phyloP scores from a whole-genome alignment of 2,329 filamentous ascomycete species.

The Monosporascus sp. region DNA sequence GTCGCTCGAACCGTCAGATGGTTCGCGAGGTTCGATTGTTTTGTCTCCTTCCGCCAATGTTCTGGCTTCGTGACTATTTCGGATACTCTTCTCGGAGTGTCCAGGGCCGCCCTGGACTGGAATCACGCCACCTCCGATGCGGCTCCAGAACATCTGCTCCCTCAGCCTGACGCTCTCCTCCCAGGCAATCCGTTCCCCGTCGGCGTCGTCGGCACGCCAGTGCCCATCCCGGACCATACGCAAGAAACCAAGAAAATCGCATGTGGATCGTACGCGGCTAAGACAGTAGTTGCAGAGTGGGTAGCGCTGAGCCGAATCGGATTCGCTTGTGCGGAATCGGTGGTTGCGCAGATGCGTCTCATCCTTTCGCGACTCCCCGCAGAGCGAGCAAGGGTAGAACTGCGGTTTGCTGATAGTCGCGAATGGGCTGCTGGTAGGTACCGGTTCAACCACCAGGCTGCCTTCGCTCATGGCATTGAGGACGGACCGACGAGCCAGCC shows the following conservation, averaged over 20 bases:
- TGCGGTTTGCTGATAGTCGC: conserved; percentile 46
- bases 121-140: conserved; percentile 85
- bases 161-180: conserved; percentile 86
- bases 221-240: conserved; percentile 89
- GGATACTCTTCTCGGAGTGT: conserved; percentile 26
- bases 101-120: conserved; percentile 44
- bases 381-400: conserved; percentile 72
- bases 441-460: conserved; percentile 82
- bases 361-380: conserved; percentile 74
- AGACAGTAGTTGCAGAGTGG: conserved; percentile 88
- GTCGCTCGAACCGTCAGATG: conserved; percentile 8
- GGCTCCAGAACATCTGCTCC: conserved; percentile 96
- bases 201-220: conserved; percentile 76
- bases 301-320: conserved; percentile 80
- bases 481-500: conserved; percentile 84
- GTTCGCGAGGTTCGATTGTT: conserved; percentile 2
- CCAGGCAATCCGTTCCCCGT: conserved; percentile 85
- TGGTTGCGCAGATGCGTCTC: conserved; percentile 71
- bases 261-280: conserved; percentile 75
- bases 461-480: conserved; percentile 79
- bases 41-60: conserved; percentile 7
- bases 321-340: conserved; percentile 84
- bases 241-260: conserved; percentile 88
- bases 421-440: conserved; percentile 55
- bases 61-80: conserved; percentile 29